These are phyloP conservation scores for Penicillium sp. DNA, from an alignment of 2,329 filamentous ascomycete species.

Conservation along the genomic window DNA sequence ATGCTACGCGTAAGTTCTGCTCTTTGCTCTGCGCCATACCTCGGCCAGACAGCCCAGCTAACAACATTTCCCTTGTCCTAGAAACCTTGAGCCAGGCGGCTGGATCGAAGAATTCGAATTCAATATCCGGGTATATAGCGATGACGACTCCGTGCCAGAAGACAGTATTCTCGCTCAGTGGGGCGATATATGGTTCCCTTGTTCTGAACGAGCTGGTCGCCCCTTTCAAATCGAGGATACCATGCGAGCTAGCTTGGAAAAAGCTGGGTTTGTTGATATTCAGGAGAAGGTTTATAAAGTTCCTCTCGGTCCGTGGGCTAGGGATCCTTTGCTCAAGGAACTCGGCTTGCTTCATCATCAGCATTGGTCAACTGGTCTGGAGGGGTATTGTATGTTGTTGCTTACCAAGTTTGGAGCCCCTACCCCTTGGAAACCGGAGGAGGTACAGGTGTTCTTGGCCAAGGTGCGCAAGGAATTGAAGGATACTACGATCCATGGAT, in stretches of 20 bases:
- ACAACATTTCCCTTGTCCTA: neutral
- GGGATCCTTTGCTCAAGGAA: conserved; percentile 44
- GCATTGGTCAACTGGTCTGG: conserved; percentile 23
- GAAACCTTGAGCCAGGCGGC: conserved; percentile 8
- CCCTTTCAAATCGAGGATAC: conserved; percentile 21
- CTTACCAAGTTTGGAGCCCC: conserved; percentile 24
- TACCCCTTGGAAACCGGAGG: conserved; percentile 4
- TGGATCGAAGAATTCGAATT: conserved; percentile 18
- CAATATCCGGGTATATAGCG: conserved; percentile 8
- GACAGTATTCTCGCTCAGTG: conserved; percentile 9
- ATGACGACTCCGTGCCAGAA: conserved; percentile 10
- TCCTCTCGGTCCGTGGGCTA: conserved; percentile 49
- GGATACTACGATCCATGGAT: conserved; percentile 3
- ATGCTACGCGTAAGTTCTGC: conserved; percentile 17
- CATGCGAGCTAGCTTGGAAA: conserved; percentile 21
- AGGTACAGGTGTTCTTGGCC: conserved; percentile 9
- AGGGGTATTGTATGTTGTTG: conserved; percentile 27
- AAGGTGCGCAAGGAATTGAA: conserved; percentile 3
- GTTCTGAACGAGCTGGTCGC: conserved; percentile 18
- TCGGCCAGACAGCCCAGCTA: neutral
- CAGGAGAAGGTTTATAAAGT: conserved; percentile 51
- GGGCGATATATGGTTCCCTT: conserved; percentile 19
- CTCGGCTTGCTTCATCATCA: conserved; percentile 37
- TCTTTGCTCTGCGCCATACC: neutral
- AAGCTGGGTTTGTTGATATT: conserved; percentile 39